Conservation (phyloP, 73 alveolate species). For the Paramecium octaurelia region DNA sequence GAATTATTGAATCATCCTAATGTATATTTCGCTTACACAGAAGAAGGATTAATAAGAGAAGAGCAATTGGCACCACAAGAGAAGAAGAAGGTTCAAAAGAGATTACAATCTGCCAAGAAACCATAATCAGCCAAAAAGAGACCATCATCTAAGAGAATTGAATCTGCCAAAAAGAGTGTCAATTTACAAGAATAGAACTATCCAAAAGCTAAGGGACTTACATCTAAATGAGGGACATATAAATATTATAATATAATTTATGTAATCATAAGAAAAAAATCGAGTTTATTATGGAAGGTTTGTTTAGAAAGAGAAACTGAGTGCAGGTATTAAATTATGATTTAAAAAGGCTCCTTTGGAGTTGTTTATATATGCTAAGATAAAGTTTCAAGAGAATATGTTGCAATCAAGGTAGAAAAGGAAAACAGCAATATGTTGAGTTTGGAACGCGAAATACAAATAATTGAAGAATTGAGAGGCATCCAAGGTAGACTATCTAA, state of each 20-base stretch:
- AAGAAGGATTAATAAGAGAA: constrained; percentile 85
- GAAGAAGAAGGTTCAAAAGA: constrained; percentile 33
- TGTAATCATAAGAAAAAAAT: background rate
- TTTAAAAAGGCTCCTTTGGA: constrained; percentile 91
- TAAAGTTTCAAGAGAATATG: constrained; percentile 72
- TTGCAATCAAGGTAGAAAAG: constrained; percentile 75
- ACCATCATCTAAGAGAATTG: constrained; percentile 38
- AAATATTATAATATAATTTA: constrained; percentile 44
- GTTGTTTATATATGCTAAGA: constrained; percentile 82
- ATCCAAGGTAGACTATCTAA: background rate
- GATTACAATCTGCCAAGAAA: constrained; percentile 57
- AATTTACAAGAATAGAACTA: constrained; percentile 33
- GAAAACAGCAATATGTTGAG: constrained; percentile 36
- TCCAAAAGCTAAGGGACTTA: constrained; percentile 54
- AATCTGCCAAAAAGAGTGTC: constrained; percentile 39
- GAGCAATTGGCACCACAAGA: constrained; percentile 63
- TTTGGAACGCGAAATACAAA: constrained; percentile 12
- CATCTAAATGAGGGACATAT: background rate
- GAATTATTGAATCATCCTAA: constrained; percentile 72
- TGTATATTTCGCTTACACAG: constrained; percentile 80
- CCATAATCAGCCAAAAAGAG: constrained; percentile 53
- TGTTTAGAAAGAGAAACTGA: constrained; percentile 1
- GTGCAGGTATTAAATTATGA: background rate
- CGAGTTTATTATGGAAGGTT: constrained; percentile 17
- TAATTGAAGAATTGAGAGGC: constrained; percentile 40